These are phyloP conservation scores for Stachybotrys echinatus DNA, from an alignment of 2,329 filamentous ascomycete species.

Conservation along the genomic window DNA sequence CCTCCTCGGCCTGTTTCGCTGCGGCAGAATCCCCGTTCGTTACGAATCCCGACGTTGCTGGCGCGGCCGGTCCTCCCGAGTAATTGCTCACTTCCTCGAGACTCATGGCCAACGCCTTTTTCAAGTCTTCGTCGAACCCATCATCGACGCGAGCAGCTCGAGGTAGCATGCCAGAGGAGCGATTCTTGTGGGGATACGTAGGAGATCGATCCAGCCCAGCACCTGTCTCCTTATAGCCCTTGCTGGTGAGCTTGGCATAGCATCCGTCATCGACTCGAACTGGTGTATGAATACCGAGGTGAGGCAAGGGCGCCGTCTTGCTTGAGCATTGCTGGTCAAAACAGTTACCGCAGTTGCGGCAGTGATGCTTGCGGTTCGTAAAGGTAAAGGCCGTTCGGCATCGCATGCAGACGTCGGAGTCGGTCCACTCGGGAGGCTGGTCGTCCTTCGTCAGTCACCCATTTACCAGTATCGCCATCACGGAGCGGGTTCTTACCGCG, in stretches of 20 bases:
- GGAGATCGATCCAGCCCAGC: slow-evolving; percentile 45
- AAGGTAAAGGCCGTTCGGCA: slow-evolving; percentile 94
- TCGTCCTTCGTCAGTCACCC: slow-evolving; percentile 5
- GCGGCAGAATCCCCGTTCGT: slow-evolving; percentile 28
- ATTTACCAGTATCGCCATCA: neutral
- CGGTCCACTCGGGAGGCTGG: slow-evolving; percentile 92
- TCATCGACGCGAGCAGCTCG: slow-evolving; percentile 83
- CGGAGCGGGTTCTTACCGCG: slow-evolving; percentile 61
- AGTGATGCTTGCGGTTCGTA: slow-evolving; percentile 97
- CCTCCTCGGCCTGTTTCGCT: slow-evolving; percentile 62
- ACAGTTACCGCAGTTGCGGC: slow-evolving; percentile 94
- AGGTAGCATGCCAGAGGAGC: slow-evolving; percentile 74
- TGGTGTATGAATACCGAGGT: slow-evolving; percentile 84
- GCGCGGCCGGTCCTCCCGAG: slow-evolving; percentile 67
- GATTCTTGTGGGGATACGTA: slow-evolving; percentile 55
- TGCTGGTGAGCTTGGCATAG: slow-evolving; percentile 82
- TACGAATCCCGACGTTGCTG: slow-evolving; percentile 31
- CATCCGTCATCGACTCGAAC: slow-evolving; percentile 96
- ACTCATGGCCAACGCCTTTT: slow-evolving; percentile 92
- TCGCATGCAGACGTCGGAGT: slow-evolving; percentile 98
- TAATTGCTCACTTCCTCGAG: slow-evolving; percentile 84
- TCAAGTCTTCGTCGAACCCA: slow-evolving; percentile 90
- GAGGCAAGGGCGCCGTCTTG: slow-evolving; percentile 82
- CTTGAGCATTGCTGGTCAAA: slow-evolving; percentile 94
- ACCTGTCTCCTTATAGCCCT: slow-evolving; percentile 35